phyloP scores from a whole-genome alignment of 2,329 filamentous ascomycete species.

The Bipolaris gigantea region DNA sequence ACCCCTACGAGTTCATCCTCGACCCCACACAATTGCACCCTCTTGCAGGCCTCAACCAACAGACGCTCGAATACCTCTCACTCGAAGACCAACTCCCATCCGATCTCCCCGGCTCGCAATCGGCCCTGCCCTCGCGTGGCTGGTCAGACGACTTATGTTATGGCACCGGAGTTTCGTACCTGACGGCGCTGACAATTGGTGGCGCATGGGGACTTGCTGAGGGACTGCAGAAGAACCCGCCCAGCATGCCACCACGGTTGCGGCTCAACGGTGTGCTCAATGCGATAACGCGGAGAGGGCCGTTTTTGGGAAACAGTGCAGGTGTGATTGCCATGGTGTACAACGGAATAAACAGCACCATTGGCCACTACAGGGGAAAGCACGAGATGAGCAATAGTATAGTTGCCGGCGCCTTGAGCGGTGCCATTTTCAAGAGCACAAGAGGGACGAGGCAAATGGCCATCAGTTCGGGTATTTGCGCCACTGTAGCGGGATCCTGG shows the following conservation, averaged over 20 bases:
- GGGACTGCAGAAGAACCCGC: conserved; percentile 72
- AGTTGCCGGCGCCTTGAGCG: conserved; percentile 79
- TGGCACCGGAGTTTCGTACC: conserved; percentile 91
- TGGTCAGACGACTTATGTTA: conserved; percentile 99
- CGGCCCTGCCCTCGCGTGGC: conserved; percentile 88
- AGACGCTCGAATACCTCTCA: conserved; percentile 90
- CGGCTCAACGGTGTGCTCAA: conserved; percentile 93
- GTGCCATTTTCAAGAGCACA: conserved; percentile 96
- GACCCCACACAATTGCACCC: conserved; percentile 91
- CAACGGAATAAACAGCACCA: conserved; percentile 65
- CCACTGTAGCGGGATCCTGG: conserved; percentile 82
- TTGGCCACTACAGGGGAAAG: conserved; percentile 45
- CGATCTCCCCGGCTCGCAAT: conserved; percentile 81
- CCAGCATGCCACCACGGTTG: conserved; percentile 82
- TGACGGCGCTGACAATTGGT: conserved; percentile 81
- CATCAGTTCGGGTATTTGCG: conserved; percentile 90
- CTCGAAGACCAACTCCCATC: conserved; percentile 90
- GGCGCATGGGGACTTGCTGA: conserved; percentile 92
- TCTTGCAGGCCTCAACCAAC: conserved; percentile 87
- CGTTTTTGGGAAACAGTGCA: conserved; percentile 93
- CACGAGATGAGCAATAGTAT: conserved; percentile 85
- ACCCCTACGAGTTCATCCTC: conserved; percentile 85
- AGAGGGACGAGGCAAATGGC: conserved; percentile 87
- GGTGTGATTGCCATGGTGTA: conserved; percentile 96
- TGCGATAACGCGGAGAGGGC: conserved; percentile 86